Evolutionary conservation across 352 stramenopile species (phyloP), one percentile per base, ranked within the genome.

Genomic region (Pythium monospermum): DNA sequence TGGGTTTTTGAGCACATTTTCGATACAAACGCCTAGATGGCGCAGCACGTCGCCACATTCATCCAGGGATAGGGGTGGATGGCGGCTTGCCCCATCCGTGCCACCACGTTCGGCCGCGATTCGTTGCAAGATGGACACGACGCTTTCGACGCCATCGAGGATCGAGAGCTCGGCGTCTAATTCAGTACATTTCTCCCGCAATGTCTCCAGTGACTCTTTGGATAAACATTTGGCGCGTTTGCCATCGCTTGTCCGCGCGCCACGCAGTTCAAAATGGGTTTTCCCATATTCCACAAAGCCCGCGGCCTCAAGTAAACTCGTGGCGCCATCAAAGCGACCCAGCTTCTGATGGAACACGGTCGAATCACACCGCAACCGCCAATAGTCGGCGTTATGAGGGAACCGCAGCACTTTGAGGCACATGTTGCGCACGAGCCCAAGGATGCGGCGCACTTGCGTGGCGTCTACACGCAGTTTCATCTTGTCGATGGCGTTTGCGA

Each of bases 311-410:
- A 89, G 27, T 1, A 89, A 33, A 36, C 58, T 73, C 8, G 70
- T 76, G 0, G 73, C 78, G 3, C 78, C 78, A 22, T 85, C 69
- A 45, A 85, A 83, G 4, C 76, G 67, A 6, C 75, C 75, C 12
- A 89, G 53, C 44, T 89, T 87, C 23, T 71, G 64, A 15, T 86
- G 62, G 32, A 89, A 89, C 4, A 67, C 73, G 5, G 53, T 12
- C 11, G 57, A 85, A 40, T 87, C 72, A 0, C 62, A 63, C 25
- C 78, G 78, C 30, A 89, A 57, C 5, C 78, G 57, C 78, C 78
- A 89, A 45, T 89, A 89, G 26, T 85, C 75, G 2, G 73, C 60
- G 25, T 89, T 85, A 43, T 89, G 77, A 2, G 78, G 78, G 40
- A 83, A 89, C 4, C 75, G 69, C 25, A 89, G 49, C 3, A 89